These are phyloP conservation scores for Gastrodia elata DNA, from an alignment of 106 monocot genomes.

Conservation along the genomic window DNA sequence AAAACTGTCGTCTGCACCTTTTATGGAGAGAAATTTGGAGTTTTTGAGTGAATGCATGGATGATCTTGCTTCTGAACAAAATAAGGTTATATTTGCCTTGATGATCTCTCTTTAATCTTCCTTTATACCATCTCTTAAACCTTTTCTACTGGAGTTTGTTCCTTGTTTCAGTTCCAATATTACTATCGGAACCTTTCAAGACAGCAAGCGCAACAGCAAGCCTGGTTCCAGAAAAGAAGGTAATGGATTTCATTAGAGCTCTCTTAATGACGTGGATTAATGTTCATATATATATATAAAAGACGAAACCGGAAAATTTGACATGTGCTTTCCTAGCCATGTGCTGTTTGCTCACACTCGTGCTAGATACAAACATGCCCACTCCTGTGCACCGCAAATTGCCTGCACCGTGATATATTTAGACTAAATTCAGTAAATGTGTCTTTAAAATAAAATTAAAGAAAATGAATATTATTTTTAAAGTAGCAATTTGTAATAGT, in stretches of 20 bases:
- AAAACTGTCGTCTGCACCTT: slow-evolving; percentile 73
- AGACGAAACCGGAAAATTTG: too few species aligned
- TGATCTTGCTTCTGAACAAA: slow-evolving; percentile 86
- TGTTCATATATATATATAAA: too few species aligned
- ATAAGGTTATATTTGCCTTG: slow-evolving; percentile 48
- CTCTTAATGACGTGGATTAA: background rate
- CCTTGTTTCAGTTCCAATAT: slow-evolving; percentile 72
- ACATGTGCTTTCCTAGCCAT: too few species aligned
- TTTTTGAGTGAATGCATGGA: slow-evolving; percentile 99
- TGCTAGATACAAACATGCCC: too few species aligned
- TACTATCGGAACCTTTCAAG: slow-evolving; percentile 80
- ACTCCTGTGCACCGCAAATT: too few species aligned
- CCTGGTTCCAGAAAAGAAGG: slow-evolving; percentile 96
- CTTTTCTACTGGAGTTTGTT: background rate
- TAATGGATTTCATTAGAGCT: slow-evolving; percentile 8
- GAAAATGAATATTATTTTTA: too few species aligned
- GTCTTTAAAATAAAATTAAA: too few species aligned
- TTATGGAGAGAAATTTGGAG: slow-evolving; percentile 94
- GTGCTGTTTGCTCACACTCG: too few species aligned
- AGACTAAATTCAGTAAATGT: too few species aligned
- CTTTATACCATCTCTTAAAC: background rate
- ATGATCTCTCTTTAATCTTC: background rate
- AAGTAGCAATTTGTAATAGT: too few species aligned
- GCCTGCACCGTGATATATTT: too few species aligned
- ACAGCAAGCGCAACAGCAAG: slow-evolving; percentile 88